These are phyloP conservation scores for Rhytidhysteron rufulum DNA, from an alignment of 2,329 filamentous ascomycete species.

Conservation along the genomic window DNA sequence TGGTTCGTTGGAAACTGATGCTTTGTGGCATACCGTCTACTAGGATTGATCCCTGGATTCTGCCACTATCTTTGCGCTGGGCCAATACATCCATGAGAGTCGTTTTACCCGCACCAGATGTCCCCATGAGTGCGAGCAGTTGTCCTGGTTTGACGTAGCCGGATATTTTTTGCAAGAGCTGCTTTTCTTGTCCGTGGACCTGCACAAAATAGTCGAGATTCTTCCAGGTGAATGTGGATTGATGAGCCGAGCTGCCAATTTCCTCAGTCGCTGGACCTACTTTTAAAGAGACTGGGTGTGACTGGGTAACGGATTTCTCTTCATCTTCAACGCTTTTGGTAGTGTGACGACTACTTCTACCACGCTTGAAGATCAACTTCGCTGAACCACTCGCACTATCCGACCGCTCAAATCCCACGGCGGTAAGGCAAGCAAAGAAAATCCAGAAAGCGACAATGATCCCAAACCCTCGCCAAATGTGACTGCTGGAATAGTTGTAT, in stretches of 20 bases:
- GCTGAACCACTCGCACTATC: constrained; percentile 46
- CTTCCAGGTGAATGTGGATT: constrained; percentile 65
- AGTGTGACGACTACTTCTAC: constrained; percentile 12
- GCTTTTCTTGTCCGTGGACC: constrained; percentile 10
- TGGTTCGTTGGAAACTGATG: constrained; percentile 78
- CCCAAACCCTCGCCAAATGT: constrained; percentile 23
- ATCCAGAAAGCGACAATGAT: constrained; percentile 59
- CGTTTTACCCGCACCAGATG: constrained; percentile 74
- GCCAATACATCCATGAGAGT: constrained; percentile 81
- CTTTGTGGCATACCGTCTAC: constrained; percentile 70
- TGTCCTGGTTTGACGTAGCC: constrained; percentile 11
- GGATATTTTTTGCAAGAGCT: constrained; percentile 10
- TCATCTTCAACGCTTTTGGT: constrained; percentile 1
- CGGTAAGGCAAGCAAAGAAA: constrained; percentile 56
- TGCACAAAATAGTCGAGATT: constrained; percentile 9
- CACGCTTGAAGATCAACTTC: constrained; percentile 50
- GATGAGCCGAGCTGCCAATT: no score
- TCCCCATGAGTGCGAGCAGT: constrained; percentile 8
- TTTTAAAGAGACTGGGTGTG: constrained; percentile 49
- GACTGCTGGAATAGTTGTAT: constrained; percentile 38
- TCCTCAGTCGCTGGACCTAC: no score
- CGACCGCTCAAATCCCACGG: constrained; percentile 58
- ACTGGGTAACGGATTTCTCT: constrained; percentile 4
- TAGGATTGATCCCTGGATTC: constrained; percentile 76
- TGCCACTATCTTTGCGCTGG: constrained; percentile 75